Evolutionary conservation across 441 rosid genomes (phyloP).

Genomic region (Cnidoscolus chayamansa): DNA sequence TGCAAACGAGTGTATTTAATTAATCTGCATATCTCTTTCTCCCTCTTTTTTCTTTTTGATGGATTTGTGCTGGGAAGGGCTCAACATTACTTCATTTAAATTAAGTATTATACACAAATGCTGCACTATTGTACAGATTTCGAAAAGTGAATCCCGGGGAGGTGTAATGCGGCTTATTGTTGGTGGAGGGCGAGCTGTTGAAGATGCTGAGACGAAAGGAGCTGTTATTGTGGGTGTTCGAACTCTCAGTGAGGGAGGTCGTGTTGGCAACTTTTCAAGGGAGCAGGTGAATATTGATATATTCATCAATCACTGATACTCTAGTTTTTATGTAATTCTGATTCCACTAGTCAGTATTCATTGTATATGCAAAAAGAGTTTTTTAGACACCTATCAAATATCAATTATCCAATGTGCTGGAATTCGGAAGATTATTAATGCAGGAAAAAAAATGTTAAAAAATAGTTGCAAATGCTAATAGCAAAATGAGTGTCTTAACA

Average conservation of each 20-base stretch:
- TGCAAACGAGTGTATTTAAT: neutral
- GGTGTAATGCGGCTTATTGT: constrained; percentile 99
- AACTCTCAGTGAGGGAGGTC: constrained; percentile 99
- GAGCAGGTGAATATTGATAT: constrained; percentile 68
- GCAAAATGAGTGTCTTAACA: neutral
- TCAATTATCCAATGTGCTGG: neutral
- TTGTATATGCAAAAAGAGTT: neutral
- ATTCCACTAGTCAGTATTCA: neutral
- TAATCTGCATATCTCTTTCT: neutral
- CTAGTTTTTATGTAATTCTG: neutral
- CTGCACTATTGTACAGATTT: constrained; percentile 47
- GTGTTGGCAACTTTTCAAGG: constrained; percentile 97
- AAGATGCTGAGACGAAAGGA: constrained; percentile 77
- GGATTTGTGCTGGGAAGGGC: constrained; percentile 11
- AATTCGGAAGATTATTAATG: neutral
- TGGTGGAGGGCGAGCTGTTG: constrained; percentile 99
- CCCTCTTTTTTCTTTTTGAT: neutral
- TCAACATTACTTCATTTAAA: constrained; percentile 7
- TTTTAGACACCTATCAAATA: neutral
- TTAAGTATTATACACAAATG: neutral
- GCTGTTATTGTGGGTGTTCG: constrained; percentile 97
- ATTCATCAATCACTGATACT: neutral
- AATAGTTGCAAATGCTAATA: neutral
- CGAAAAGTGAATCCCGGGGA: constrained; percentile 73
- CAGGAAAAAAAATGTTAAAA: neutral